Conservation (phyloP, 2,329 filamentous ascomycete genomes). For the Fusarium pininemorale region DNA sequence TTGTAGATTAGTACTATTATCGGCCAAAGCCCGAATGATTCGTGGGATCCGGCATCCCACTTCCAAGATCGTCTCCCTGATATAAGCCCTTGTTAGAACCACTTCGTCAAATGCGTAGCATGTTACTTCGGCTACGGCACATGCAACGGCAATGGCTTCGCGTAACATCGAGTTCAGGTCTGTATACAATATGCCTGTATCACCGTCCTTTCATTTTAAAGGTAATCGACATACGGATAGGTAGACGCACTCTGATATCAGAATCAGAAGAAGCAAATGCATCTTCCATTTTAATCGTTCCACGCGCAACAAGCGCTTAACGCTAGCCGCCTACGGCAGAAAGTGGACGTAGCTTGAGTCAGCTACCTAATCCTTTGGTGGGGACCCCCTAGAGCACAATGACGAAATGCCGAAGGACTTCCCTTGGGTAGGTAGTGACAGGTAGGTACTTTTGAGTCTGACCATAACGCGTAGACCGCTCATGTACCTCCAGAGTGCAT, state of each 20-base stretch:
- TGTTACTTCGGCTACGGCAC: neutral
- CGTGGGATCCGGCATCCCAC: neutral
- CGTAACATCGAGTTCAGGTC: neutral
- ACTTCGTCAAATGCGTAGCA: neutral
- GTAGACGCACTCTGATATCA: neutral
- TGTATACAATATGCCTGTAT: neutral
- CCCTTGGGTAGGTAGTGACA: slow-evolving; percentile 6
- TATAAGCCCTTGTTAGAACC: slow-evolving; percentile 10
- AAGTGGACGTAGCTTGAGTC: slow-evolving; percentile 13
- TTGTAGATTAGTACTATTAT: neutral
- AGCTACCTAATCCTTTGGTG: slow-evolving; percentile 9
- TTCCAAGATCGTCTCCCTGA: slow-evolving; percentile 4
- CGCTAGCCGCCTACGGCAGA: slow-evolving; percentile 11
- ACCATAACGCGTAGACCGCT: neutral
- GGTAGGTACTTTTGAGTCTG: slow-evolving; percentile 9
- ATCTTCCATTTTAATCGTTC: slow-evolving; percentile 7
- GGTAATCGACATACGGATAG: too few relatives aligned
- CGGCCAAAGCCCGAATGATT: slow-evolving; percentile 8
- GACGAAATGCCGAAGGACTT: slow-evolving; percentile 29
- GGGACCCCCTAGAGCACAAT: slow-evolving; percentile 6
- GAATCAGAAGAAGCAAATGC: neutral
- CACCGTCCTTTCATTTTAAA: neutral
- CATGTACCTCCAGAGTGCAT: slow-evolving; percentile 1
- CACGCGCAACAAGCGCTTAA: slow-evolving; percentile 25
- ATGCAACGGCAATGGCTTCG: neutral